Conservation (phyloP, 192 early-diverging fungal genomes). For the Helicostylum pulchrum region DNA sequence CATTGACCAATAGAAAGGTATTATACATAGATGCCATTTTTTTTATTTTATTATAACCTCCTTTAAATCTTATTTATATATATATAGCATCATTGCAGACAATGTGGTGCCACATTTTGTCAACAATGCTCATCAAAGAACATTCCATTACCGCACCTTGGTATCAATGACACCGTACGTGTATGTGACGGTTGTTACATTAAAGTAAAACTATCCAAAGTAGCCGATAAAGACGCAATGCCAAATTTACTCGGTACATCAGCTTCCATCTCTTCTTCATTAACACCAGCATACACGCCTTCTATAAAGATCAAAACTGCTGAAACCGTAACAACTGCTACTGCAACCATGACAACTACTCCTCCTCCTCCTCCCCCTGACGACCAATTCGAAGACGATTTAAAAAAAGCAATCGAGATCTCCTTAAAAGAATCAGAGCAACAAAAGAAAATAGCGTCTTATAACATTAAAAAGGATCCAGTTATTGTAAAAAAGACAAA, state of each 20-base stretch:
- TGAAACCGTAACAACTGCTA: slow-evolving; percentile 16
- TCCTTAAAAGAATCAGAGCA: slow-evolving; percentile 75
- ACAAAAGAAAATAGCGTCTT: background rate
- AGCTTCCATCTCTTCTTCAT: slow-evolving; percentile 4
- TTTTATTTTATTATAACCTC: background rate
- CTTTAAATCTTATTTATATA: background rate
- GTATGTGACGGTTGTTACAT: slow-evolving; percentile 93
- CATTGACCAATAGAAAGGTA: slow-evolving; percentile 88
- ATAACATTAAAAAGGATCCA: slow-evolving; percentile 1
- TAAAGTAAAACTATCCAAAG: slow-evolving; percentile 47
- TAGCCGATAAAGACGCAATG: slow-evolving; percentile 21
- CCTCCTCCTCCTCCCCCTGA: slow-evolving; percentile 13
- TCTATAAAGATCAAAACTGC: background rate
- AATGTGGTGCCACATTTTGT: slow-evolving; percentile 94
- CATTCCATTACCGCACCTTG: slow-evolving; percentile 79
- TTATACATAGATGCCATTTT: background rate
- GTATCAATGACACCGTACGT: slow-evolving; percentile 83
- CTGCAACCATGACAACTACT: slow-evolving; percentile 1
- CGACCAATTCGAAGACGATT: slow-evolving; percentile 77
- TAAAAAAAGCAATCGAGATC: slow-evolving; percentile 88
- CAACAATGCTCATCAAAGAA: slow-evolving; percentile 89
- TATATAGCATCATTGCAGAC: slow-evolving; percentile 89
- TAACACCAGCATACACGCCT: background rate
- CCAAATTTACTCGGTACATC: slow-evolving; percentile 1
- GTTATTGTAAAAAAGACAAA: slow-evolving; percentile 1